phyloP scores from a whole-genome alignment of 2,329 filamentous ascomycete genomes.

The Cryphonectria parasitica region DNA sequence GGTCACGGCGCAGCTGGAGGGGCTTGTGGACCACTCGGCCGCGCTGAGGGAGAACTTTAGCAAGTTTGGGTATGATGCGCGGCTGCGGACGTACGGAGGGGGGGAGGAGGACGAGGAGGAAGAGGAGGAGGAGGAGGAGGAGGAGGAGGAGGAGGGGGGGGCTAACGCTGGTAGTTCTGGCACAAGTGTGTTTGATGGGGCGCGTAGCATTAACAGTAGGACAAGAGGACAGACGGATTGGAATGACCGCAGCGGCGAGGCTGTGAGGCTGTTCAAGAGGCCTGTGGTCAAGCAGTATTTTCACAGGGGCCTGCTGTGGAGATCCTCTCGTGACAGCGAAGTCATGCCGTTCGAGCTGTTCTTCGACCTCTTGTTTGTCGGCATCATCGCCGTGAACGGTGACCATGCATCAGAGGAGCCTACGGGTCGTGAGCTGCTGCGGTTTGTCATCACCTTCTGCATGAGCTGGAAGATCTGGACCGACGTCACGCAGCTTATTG shows the following conservation, averaged over 20 bases:
- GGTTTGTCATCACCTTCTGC: conserved; percentile 64
- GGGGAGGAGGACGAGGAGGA: conserved; percentile 33
- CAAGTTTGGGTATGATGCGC: conserved; percentile 65
- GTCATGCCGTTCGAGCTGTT: conserved; percentile 68
- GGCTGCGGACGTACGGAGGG: conserved; percentile 51
- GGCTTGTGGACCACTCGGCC: conserved; percentile 57
- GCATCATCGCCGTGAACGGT: conserved; percentile 66
- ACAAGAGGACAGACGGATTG: neutral
- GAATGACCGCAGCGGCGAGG: conserved; percentile 41
- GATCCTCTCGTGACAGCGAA: conserved; percentile 60
- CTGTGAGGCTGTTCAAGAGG: conserved; percentile 58
- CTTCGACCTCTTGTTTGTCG: conserved; percentile 64
- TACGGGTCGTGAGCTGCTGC: conserved; percentile 57
- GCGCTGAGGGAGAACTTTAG: conserved; percentile 63
- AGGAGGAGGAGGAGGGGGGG: conserved; percentile 40
- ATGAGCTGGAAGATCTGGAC: conserved; percentile 68
- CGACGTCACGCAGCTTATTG: conserved; percentile 59
- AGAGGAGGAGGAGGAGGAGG: conserved; percentile 40
- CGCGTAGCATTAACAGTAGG: neutral
- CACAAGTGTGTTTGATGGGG: conserved; percentile 23
- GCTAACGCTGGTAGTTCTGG: conserved; percentile 30
- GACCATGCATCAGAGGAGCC: conserved; percentile 62
- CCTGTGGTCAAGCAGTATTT: conserved; percentile 68
- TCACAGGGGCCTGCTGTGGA: conserved; percentile 67
- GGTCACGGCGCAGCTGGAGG: conserved; percentile 57